Evolutionary conservation across 2,329 filamentous ascomycete species (phyloP).

Genomic region (Ambrosiella beaveri): DNA sequence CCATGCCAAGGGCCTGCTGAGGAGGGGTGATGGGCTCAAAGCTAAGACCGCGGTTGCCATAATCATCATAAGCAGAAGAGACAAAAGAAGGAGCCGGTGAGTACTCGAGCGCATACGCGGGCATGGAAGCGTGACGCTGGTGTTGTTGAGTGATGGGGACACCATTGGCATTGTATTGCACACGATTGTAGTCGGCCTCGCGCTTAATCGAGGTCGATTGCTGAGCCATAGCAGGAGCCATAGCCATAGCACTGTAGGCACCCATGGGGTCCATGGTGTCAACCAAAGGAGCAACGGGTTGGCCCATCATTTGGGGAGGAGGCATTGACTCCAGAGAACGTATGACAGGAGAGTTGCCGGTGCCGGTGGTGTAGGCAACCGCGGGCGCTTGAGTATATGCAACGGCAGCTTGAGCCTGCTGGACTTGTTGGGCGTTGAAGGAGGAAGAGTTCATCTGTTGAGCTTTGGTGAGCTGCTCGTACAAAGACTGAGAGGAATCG

Average conservation of each 20-base stretch:
- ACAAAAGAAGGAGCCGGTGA: conserved; percentile 95
- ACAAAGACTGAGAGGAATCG: conserved; percentile 95
- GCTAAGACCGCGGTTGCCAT: conserved; percentile 87
- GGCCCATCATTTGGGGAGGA: conserved; percentile 63
- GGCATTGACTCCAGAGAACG: conserved; percentile 88
- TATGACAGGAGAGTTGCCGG: conserved; percentile 77
- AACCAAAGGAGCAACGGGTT: conserved; percentile 37
- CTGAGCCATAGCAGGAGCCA: conserved; percentile 47
- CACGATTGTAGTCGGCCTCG: conserved; percentile 64
- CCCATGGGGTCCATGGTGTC: conserved; percentile 58
- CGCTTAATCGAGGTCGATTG: conserved; percentile 55
- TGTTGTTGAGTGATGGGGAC: conserved; percentile 68
- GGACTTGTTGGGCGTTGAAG: conserved; percentile 60
- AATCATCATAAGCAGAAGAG: conserved; percentile 96
- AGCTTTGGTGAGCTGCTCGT: conserved; percentile 97
- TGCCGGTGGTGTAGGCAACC: conserved; percentile 41
- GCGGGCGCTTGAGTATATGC: conserved; percentile 1
- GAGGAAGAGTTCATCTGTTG: conserved; percentile 98
- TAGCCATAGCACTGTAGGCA: conserved; percentile 50
- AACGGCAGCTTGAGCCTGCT: conserved; percentile 22
- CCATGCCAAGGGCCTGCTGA: conserved; percentile 67
- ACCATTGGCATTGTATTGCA: conserved; percentile 85
- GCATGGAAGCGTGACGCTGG: conserved; percentile 96
- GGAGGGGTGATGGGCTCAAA: conserved; percentile 95
- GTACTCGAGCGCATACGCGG: conserved; percentile 84